These are phyloP conservation scores for Adansonia madagascariensis DNA, from an alignment of 441 rosid species.

Conservation along the genomic window DNA sequence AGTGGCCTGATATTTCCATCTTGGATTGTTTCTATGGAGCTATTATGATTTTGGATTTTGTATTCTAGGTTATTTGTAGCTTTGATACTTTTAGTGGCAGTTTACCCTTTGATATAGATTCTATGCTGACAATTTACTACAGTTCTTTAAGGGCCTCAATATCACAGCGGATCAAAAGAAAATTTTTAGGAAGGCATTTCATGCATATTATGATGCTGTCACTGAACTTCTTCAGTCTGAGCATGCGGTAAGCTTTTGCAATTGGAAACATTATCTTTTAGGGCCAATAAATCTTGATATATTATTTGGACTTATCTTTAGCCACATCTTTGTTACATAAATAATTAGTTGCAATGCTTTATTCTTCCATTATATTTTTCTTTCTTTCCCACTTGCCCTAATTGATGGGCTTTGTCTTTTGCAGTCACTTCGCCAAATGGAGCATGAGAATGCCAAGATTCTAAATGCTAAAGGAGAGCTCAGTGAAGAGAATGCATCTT, in stretches of 20 bases:
- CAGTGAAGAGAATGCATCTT: slow-evolving; percentile 84
- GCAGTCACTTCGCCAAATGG: slow-evolving; percentile 95
- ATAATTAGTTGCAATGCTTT: neutral
- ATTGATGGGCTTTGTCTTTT: slow-evolving; percentile 18
- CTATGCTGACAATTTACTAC: slow-evolving; percentile 46
- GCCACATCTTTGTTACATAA: neutral
- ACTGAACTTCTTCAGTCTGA: slow-evolving; percentile 62
- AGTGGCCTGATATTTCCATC: neutral
- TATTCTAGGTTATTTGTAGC: neutral
- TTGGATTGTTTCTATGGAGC: neutral
- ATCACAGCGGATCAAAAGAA: slow-evolving; percentile 89
- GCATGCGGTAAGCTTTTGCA: slow-evolving; percentile 44
- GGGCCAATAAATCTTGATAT: neutral
- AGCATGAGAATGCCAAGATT: slow-evolving; percentile 93
- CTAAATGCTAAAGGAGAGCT: slow-evolving; percentile 98
- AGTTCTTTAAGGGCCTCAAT: slow-evolving; percentile 83
- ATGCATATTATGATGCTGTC: slow-evolving; percentile 76
- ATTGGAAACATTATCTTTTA: slow-evolving; percentile 11
- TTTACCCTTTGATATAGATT: slow-evolving; percentile 14
- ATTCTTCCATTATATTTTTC: slow-evolving; percentile 26
- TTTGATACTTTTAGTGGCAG: neutral
- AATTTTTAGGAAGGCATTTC: slow-evolving; percentile 76
- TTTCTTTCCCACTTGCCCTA: slow-evolving; percentile 17
- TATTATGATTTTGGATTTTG: neutral
- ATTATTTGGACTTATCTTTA: neutral